These are phyloP conservation scores for Candida tammaniensis DNA, from an alignment of 805 yeast species.

Conservation along the genomic window DNA sequence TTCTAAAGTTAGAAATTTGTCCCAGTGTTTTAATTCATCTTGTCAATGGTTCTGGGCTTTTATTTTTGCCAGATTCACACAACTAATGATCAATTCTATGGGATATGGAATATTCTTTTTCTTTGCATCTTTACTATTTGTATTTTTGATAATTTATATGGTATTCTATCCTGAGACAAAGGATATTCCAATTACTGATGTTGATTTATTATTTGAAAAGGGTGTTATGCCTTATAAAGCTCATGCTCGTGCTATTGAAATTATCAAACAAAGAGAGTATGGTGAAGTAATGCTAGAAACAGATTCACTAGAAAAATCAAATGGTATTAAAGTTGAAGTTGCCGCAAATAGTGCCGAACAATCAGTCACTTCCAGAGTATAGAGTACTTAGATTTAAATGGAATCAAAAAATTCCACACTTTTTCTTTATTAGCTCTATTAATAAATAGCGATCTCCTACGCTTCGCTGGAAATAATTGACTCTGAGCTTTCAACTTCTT, in stretches of 20 bases:
- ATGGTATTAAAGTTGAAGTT: background rate
- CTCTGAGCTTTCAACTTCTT: background rate
- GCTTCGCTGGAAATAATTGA: too few relatives aligned
- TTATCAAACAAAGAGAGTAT: conserved; percentile 4
- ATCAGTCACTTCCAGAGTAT: too few relatives aligned
- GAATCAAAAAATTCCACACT: too few relatives aligned
- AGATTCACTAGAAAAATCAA: background rate
- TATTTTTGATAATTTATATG: conserved; percentile 27
- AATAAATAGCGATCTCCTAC: too few relatives aligned
- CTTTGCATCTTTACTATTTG: conserved; percentile 29
- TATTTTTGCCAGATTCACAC: conserved; percentile 45
- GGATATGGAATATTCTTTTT: conserved; percentile 45
- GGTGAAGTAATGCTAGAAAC: background rate
- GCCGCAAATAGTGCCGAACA: too few relatives aligned
- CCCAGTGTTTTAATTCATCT: conserved; percentile 42
- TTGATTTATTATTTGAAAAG: conserved; percentile 28
- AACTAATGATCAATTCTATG: conserved; percentile 41
- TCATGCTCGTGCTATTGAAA: conserved; percentile 22
- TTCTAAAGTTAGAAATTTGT: conserved; percentile 38
- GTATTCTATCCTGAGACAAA: conserved; percentile 38
- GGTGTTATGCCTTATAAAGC: conserved; percentile 31
- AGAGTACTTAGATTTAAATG: too few relatives aligned
- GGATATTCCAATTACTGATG: conserved; percentile 32
- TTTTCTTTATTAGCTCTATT: too few relatives aligned
- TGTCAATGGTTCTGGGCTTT: conserved; percentile 51